Evolutionary conservation across 257 asterid species (phyloP), one percentile per base, ranked within the genome.

Genomic region (Lycium ferocissimum): DNA sequence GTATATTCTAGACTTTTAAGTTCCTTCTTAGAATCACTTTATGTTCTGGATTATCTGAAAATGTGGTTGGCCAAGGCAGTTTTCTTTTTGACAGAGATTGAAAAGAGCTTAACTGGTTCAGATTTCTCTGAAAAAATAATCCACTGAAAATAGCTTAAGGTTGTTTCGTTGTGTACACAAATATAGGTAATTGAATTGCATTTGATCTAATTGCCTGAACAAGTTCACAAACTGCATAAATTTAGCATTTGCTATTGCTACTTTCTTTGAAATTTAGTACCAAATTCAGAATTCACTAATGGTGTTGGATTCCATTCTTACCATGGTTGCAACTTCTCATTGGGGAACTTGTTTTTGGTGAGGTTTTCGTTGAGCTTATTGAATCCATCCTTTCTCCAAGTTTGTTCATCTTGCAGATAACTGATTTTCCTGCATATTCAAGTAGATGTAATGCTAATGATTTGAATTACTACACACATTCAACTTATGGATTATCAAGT

Each of bases 341-440:
- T 56, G 61, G 61, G n/a, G 14, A 56, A 56, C n/a, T 56, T 7
- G n/a, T 53, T 12, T 17, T 7, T 4, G 45, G 40, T 71, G 80
- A 26, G 40, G 53, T 35, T 14, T 26, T 26, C 33, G 33, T 26
- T 26, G 33, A 26, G 26, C 3, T 26, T 20, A 37, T 7, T 37
- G 0, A 33, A 7, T 91, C 94, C 83, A 86, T 79, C 83, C 69
- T 85, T 83, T 82, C 85, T 69, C 92, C 88, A 0, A 88, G 79
- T 84, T 85, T 90, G 75, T 86, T 88, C 89, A 83, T 87, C 85
- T 69, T 90, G 43, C 85, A 59, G 17, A 88, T 83, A 18, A 88
- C 85, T 33, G 88, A 85, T 49, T 79, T 84, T 69, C 57, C 85
- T 51, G 70, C 51, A 18, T 18, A 63, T 20, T n/a, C 22, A 57